Conservation (phyloP, 805 yeast genomes). For the Saccharomycopsis guyanensis region DNA sequence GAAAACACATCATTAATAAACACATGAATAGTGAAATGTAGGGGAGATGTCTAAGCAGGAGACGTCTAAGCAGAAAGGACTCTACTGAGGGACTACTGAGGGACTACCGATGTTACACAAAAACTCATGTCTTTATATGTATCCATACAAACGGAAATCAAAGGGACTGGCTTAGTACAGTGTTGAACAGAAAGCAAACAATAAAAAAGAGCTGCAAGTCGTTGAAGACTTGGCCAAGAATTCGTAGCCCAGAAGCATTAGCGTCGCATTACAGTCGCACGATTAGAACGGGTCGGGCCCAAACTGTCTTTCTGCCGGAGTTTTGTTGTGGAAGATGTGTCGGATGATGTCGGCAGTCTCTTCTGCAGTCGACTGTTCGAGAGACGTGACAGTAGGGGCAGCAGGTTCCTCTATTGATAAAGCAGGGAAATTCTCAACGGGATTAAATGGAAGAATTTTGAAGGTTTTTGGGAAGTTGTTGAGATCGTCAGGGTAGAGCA, state of each 20-base stretch:
- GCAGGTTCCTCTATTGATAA: background rate
- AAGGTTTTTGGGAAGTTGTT: slow-evolving; percentile 3
- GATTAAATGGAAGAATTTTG: slow-evolving; percentile 10
- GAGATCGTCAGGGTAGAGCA: background rate
- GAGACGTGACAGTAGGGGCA: background rate
- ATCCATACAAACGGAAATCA: too few species aligned
- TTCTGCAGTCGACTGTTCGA: background rate
- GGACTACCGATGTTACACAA: too few species aligned
- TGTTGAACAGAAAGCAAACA: too few species aligned
- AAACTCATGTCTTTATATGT: too few species aligned
- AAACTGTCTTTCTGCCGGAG: slow-evolving; percentile 14
- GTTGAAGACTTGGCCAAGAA: too few species aligned
- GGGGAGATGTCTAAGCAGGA: background rate
- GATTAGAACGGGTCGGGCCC: slow-evolving; percentile 13
- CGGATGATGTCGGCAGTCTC: slow-evolving; percentile 8
- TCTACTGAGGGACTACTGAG: too few species aligned
- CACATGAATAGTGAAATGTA: background rate
- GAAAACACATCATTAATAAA: background rate
- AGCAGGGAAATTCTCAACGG: slow-evolving; percentile 11
- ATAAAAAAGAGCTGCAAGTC: too few species aligned
- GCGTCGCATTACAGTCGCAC: too few species aligned
- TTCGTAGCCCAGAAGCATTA: too few species aligned
- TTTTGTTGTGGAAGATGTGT: slow-evolving; percentile 9
- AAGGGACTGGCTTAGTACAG: too few species aligned
- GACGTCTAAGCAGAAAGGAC: too few species aligned